Percentiles rank a stretch among this genome's conserved stretches.
Conservation (phyloP, 345 rosid genomes). For the Linum lewisii region DNA sequence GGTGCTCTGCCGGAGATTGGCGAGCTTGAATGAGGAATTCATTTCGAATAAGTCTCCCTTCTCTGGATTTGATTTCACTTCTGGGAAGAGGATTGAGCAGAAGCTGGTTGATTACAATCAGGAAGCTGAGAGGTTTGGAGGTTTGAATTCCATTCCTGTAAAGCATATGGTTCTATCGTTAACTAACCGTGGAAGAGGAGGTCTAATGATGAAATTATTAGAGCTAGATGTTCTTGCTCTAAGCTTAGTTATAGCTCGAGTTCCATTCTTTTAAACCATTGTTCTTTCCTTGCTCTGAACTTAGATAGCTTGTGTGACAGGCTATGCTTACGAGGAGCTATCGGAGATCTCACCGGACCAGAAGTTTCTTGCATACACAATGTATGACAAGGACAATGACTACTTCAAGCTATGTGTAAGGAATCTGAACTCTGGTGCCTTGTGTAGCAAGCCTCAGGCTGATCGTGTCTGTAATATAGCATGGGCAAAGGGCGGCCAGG, state of each 20-base stretch:
- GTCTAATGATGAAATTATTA: no score
- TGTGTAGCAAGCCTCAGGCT: constrained; percentile 89
- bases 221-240: no score
- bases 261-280: neutral
- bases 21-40: constrained; percentile 73
- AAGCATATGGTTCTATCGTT: constrained; percentile 1
- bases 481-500: constrained; percentile 86
- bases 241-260: neutral
- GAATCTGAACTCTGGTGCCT: constrained; percentile 80
- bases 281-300: constrained; percentile 3
- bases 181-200: no score
- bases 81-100: constrained; percentile 90
- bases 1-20: constrained; percentile 64
- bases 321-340: constrained; percentile 90
- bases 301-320: constrained; percentile 20
- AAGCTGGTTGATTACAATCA: constrained; percentile 86
- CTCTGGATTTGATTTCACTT: constrained; percentile 73
- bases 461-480: constrained; percentile 73
- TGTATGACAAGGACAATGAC: constrained; percentile 94
- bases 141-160: constrained; percentile 19
- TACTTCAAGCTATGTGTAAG: constrained; percentile 67
- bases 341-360: constrained; percentile 91
- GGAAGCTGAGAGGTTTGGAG: constrained; percentile 98
- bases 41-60: constrained; percentile 65
- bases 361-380: constrained; percentile 85